Conservation (phyloP, 106 monocot genomes). For the Chionographis japonica region DNA sequence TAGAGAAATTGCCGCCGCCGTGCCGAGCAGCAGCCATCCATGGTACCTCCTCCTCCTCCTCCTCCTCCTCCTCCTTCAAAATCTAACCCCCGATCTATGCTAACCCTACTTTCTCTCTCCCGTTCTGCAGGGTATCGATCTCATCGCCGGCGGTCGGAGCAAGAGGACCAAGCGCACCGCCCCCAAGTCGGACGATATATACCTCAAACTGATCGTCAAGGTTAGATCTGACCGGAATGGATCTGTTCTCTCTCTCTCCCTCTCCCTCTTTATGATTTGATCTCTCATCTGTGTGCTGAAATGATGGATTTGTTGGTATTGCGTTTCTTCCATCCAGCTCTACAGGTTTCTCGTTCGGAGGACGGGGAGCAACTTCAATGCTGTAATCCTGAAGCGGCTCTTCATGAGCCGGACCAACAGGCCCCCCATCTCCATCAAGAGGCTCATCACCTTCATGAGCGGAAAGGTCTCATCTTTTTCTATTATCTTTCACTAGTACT, state of each 20-base stretch:
- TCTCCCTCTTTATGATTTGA: not conserved
- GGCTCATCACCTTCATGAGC: constrained; percentile 59
- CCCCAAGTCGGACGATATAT: constrained; percentile 82
- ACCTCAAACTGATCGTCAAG: constrained; percentile 94
- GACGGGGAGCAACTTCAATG: constrained; percentile 80
- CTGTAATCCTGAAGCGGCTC: constrained; percentile 71
- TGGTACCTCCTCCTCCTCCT: too few relatives aligned
- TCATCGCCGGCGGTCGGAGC: constrained; percentile 83
- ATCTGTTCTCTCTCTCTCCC: not conserved
- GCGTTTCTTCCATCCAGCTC: constrained; percentile 30
- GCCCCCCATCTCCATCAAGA: constrained; percentile 71
- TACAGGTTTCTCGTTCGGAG: constrained; percentile 82
- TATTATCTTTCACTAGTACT: not conserved
- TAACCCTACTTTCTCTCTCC: too few relatives aligned
- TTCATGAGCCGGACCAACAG: constrained; percentile 88
- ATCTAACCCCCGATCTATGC: too few relatives aligned
- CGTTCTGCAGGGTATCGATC: constrained; percentile 75
- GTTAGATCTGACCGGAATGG: constrained; percentile 21
- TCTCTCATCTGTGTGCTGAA: not conserved
- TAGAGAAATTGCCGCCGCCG: too few relatives aligned
- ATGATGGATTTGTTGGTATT: not conserved
- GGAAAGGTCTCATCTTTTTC: constrained; percentile 52
- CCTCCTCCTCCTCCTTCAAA: too few relatives aligned
- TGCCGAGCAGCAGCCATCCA: too few relatives aligned
- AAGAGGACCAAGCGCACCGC: constrained; percentile 89